Evolutionary conservation across 2,329 filamentous ascomycete species (phyloP).

Genomic region (Parastagonospora avenae): DNA sequence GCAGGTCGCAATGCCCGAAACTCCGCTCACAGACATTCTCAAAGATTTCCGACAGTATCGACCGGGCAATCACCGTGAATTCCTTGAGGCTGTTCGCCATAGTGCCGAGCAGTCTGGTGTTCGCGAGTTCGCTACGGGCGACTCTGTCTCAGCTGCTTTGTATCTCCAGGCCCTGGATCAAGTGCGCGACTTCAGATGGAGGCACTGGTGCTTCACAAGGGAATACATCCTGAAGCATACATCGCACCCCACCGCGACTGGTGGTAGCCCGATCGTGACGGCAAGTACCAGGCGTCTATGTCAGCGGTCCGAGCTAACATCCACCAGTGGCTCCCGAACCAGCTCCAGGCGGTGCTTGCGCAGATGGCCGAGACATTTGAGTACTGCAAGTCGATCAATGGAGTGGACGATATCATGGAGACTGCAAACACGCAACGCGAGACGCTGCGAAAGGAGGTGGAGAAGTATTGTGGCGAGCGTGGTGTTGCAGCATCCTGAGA

Average conservation of each 20-base stretch:
- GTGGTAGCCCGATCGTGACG: constrained; percentile 80
- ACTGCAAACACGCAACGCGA: constrained; percentile 66
- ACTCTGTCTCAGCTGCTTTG: constrained; percentile 59
- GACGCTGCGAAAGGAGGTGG: constrained; percentile 73
- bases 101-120: constrained; percentile 59
- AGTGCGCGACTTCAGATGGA: constrained; percentile 80
- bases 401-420: constrained; percentile 70
- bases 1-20: constrained; percentile 84
- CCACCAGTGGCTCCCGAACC: constrained; percentile 74
- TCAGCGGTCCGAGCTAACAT: constrained; percentile 6
- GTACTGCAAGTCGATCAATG: constrained; percentile 51
- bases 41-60: constrained; percentile 88
- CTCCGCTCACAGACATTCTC: constrained; percentile 86
- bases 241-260: constrained; percentile 76
- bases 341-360: constrained; percentile 73
- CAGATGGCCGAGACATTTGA: constrained; percentile 69
- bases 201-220: constrained; percentile 83
- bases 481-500: constrained; percentile 41
- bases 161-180: constrained; percentile 66
- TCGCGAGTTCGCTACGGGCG: constrained; percentile 66
- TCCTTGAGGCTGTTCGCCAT: constrained; percentile 72
- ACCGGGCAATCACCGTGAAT: constrained; percentile 85
- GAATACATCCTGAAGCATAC: constrained; percentile 85
- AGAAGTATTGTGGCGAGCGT: constrained; percentile 73
- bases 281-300: constrained; percentile 31